Evolutionary conservation across 2,329 filamentous ascomycete species (phyloP).

Genomic region (Sphaceloma murrayae): DNA sequence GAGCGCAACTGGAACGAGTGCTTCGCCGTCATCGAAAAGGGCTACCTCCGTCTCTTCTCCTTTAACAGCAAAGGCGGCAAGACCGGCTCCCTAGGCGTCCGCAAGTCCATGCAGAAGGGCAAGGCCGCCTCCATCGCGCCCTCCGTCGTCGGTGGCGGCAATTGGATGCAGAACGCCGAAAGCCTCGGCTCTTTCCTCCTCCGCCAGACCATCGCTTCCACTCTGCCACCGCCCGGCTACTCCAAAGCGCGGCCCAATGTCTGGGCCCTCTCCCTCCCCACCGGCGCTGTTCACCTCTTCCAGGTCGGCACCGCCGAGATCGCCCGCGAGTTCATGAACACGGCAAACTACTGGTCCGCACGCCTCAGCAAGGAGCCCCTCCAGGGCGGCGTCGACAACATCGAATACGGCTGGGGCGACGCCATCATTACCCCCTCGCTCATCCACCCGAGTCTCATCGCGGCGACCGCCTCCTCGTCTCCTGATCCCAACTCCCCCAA

Average conservation of each 20-base stretch:
- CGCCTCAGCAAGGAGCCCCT: conserved; percentile 88
- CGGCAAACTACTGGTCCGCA: conserved; percentile 96
- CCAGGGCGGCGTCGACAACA: conserved; percentile 85
- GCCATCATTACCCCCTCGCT: conserved; percentile 54
- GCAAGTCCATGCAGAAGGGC: conserved; percentile 27
- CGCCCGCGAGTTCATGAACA: conserved; percentile 84
- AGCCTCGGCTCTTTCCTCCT: conserved; percentile 79
- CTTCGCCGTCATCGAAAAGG: conserved; percentile 93
- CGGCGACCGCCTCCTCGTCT: conserved; percentile 21
- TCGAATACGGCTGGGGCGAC: conserved; percentile 96
- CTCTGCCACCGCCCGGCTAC: conserved; percentile 83
- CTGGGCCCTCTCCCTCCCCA: conserved; percentile 86
- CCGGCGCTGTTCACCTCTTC: conserved; percentile 93
- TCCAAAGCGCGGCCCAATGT: conserved; percentile 84
- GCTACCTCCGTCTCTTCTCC: conserved; percentile 86
- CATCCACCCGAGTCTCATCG: conserved; percentile 31
- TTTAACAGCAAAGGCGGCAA: conserved; percentile 63
- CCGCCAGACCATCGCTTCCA: conserved; percentile 82
- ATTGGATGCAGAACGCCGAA: conserved; percentile 96
- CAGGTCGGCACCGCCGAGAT: conserved; percentile 94
- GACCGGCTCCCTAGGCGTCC: conserved; percentile 28
- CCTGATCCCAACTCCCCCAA: conserved; percentile 27
- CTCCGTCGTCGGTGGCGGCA: conserved; percentile 79
- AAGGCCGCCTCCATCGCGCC: conserved; percentile 38
- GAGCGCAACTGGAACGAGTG: conserved; percentile 91